Base-by-base conservation (phyloP, 192 early-diverging fungal species). In the Backusella morwellensis region DNA sequence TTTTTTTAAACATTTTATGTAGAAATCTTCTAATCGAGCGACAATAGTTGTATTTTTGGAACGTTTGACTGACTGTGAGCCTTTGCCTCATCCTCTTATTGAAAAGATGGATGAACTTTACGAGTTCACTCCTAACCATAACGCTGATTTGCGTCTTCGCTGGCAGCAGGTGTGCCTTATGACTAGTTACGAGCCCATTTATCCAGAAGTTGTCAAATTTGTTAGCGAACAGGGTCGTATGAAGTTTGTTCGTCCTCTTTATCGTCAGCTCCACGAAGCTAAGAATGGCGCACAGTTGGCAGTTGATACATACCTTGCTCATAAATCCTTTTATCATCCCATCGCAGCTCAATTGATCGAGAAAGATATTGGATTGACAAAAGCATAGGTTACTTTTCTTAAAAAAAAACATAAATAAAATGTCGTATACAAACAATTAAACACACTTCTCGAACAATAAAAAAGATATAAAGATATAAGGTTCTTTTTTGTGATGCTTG, bases 221-320 rank as follows among this genome's bases (percentile, higher is more conserved):
- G 78, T 98, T 2, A 90, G 90, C n/a, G 86, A 89, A 52, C 94
- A 96, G 78, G 98, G 98, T 2, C 86, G 97, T 66, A 97, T 99
- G 97, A 97, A 97, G 86, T 97, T 90, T 81, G 91, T 93, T 4
- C 84, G 95, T 15, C 95, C 96, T 35, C 84, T 99, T 23, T 97
- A 94, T 78, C 88, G 94, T 71, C 80, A 88, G 66, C 80, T 95
- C 21, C 86, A 91, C 78, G 82, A 87, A 54, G 88, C 89, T 69
- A 87, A 91, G 32, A 92, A 95, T 73, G 95, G 95, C 2, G 80
- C 82, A 32, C 84, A 90, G 23, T 75, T 98, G 44, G 97, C 98
- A 17, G 85, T 85, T 75, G 78, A 90, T 77, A 95, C 95, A 7
- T 99, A 97, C 81, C 38, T 86, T 81, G 80, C 93, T 73, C 80